phyloP scores from a whole-genome alignment of 768 basidiomycete genomes.

The Asterophora lycoperdoides region DNA sequence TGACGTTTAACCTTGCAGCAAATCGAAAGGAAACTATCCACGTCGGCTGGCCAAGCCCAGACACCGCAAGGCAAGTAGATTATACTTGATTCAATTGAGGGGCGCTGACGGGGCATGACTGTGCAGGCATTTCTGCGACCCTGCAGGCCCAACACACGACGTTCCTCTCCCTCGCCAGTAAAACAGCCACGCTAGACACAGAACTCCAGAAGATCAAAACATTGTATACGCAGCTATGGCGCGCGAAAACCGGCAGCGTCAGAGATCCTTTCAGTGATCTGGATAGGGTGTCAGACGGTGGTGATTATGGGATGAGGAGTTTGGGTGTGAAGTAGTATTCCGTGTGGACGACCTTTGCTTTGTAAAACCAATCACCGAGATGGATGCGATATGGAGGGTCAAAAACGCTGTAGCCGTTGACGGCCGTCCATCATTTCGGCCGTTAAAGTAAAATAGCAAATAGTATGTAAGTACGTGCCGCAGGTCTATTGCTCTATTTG shows the following conservation, averaged over 20 bases:
- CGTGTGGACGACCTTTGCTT: too few relatives aligned
- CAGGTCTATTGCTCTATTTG: too few relatives aligned
- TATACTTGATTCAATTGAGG: not conserved
- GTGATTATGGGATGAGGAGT: slow-evolving; percentile 40
- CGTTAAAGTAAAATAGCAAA: too few relatives aligned
- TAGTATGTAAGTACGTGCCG: too few relatives aligned
- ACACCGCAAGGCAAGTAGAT: slow-evolving; percentile 65
- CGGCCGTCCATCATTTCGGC: slow-evolving; percentile 7
- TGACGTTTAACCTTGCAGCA: slow-evolving; percentile 38
- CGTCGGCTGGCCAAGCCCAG: slow-evolving; percentile 59
- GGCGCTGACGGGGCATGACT: slow-evolving; percentile 5
- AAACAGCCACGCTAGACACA: slow-evolving; percentile 67
- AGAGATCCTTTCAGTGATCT: slow-evolving; percentile 72
- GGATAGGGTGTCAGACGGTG: slow-evolving; percentile 28
- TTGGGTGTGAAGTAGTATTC: slow-evolving; percentile 34
- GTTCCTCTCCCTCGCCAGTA: slow-evolving; percentile 73
- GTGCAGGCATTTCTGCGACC: slow-evolving; percentile 59
- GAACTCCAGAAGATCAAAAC: slow-evolving; percentile 75
- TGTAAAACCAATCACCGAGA: too few relatives aligned
- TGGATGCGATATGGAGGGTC: not conserved
- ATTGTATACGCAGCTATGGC: slow-evolving; percentile 75
- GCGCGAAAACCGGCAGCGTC: slow-evolving; percentile 74
- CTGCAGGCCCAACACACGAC: slow-evolving; percentile 77
- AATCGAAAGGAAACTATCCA: slow-evolving; percentile 80
- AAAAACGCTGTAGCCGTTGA: too few relatives aligned